Evolutionary conservation across 495 filamentous ascomycete genomes (phyloP), one percentile per base, ranked within the genome.

Genomic region (Penicillium argentinense): DNA sequence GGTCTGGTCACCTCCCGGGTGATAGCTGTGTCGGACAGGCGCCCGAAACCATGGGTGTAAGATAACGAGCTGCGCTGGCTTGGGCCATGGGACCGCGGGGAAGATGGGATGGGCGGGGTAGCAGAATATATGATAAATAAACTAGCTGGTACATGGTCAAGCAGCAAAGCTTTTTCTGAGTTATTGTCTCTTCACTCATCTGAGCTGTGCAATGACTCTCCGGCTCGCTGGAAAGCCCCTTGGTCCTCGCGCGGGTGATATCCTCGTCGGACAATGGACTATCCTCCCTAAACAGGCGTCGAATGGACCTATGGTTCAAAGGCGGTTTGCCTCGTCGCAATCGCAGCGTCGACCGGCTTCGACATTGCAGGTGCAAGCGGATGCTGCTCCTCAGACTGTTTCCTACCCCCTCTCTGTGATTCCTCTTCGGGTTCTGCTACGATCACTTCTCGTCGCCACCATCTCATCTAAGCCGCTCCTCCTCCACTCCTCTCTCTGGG

Each of bases 391-490:
- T 25, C 14, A 36, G 21, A 9, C 49, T 16, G n/a, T n/a, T 9
- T 41, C 26, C 29, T 53, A 6, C 54, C 81, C 8, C 80, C 86
- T 5, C 68, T 80, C 86, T 1, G 70, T 80, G 37, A 74, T 96
- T 34, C 87, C 91, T 0, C 70, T 85, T 5, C 73, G 72, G 14
- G 81, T 74, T 16, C 71, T 96, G 17, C 72, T 96, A 21, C 81
- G 91, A 29, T 89, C 88, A 2, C 74, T 91, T 34, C 75, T 86
- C 33, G 84, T 89, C 26, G 84, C 84, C 9, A 79, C 80, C 5
- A 74, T 96, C 36, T 93, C 89, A 0, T 87, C 86, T 1, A 89
- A 85, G 7, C 81, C 81, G 0, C 49, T 79, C 21, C 74, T 95
- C 2, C 78, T 95, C 13, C 61, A 63, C 5, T 78, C 82, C 3